These are phyloP conservation scores for Amniculicola lignicola DNA, from an alignment of 495 filamentous ascomycete species.

Conservation along the genomic window DNA sequence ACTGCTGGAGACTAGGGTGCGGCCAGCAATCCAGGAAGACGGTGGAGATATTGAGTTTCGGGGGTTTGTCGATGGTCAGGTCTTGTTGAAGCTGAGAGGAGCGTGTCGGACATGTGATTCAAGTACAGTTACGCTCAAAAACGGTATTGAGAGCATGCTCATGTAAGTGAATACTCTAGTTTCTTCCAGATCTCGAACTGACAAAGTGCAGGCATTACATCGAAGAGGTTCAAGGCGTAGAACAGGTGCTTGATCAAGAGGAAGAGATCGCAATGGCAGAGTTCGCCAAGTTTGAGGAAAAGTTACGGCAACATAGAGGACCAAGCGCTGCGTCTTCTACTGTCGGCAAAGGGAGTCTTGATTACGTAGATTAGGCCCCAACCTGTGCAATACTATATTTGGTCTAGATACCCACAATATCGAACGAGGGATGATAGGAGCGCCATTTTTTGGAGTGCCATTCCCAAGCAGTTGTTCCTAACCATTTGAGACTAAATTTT, in stretches of 20 bases:
- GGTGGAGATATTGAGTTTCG: slow-evolving; percentile 94
- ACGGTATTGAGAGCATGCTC: slow-evolving; percentile 73
- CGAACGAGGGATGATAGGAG: too few species aligned
- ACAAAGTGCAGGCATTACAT: slow-evolving; percentile 62
- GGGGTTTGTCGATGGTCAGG: slow-evolving; percentile 82
- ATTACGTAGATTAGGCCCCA: slow-evolving; percentile 56
- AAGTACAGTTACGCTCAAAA: slow-evolving; percentile 91
- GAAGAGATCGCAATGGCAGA: slow-evolving; percentile 87
- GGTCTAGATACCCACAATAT: too few species aligned
- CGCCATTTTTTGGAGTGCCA: too few species aligned
- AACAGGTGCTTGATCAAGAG: slow-evolving; percentile 86
- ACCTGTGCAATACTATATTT: too few species aligned
- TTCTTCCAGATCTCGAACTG: neutral
- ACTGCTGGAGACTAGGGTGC: slow-evolving; percentile 89
- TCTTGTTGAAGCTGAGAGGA: slow-evolving; percentile 81
- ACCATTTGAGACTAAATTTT: too few species aligned
- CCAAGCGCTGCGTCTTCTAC: slow-evolving; percentile 56
- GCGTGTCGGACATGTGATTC: slow-evolving; percentile 95
- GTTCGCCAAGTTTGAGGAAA: slow-evolving; percentile 96
- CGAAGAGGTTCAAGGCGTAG: slow-evolving; percentile 89
- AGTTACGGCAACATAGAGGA: slow-evolving; percentile 73
- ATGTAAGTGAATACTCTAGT: slow-evolving; percentile 15
- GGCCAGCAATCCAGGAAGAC: slow-evolving; percentile 94
- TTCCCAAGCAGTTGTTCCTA: too few species aligned
- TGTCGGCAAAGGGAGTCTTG: slow-evolving; percentile 62